Conservation (phyloP, 495 filamentous ascomycete genomes). For the Talaromyces stipitatus region DNA sequence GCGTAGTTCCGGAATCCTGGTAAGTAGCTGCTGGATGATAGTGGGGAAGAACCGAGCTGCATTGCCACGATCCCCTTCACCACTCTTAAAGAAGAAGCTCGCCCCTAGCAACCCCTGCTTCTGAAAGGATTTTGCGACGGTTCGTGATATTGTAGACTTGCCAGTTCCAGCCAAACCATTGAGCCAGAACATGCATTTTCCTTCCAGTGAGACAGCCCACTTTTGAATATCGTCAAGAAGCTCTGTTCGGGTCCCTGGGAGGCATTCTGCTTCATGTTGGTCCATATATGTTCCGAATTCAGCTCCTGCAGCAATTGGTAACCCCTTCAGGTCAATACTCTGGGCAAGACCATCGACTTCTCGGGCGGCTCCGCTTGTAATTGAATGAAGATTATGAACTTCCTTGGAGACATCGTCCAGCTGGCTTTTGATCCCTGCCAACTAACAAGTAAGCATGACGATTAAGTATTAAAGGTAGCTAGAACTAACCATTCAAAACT, state of each 20-base stretch:
- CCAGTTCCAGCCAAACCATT: slow-evolving; percentile 25
- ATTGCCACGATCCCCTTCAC: slow-evolving; percentile 25
- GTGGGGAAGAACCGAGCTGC: slow-evolving; percentile 31
- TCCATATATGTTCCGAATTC: slow-evolving; percentile 12
- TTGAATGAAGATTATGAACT: not conserved
- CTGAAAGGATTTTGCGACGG: slow-evolving; percentile 7
- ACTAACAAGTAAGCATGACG: not conserved
- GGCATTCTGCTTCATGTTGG: slow-evolving; percentile 15
- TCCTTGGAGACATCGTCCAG: not conserved
- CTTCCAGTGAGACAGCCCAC: slow-evolving; percentile 12
- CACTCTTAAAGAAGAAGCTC: slow-evolving; percentile 41
- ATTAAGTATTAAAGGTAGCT: not conserved
- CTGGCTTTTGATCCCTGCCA: not conserved
- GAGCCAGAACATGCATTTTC: slow-evolving; percentile 22
- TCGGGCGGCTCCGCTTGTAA: not conserved
- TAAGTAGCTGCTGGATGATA: slow-evolving; percentile 27
- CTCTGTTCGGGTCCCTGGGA: slow-evolving; percentile 16
- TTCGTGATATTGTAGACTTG: slow-evolving; percentile 21
- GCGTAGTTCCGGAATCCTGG: slow-evolving; percentile 13
- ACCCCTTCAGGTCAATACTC: not conserved
- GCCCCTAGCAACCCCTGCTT: slow-evolving; percentile 1
- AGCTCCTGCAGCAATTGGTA: slow-evolving; percentile 7
- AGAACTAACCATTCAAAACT: not conserved
- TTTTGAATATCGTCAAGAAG: slow-evolving; percentile 14
- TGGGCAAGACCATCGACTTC: not conserved